Evolutionary conservation across 441 rosid genomes (phyloP).

Genomic region (Pelargonium australe): DNA sequence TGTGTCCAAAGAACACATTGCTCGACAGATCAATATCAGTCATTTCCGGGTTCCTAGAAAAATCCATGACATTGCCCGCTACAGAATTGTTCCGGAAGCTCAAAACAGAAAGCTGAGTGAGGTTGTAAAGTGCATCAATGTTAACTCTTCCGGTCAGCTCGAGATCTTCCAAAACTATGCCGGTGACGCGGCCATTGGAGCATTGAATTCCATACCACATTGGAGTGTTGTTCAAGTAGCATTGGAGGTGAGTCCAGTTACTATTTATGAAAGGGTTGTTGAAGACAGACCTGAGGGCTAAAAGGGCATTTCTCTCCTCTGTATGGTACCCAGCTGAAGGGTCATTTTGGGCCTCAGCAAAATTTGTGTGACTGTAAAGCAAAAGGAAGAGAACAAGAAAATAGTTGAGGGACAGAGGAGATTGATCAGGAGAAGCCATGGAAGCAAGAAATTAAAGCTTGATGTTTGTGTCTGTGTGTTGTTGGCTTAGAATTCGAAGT

Average conservation of each 20-base stretch:
- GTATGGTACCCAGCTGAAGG: conserved; percentile 7
- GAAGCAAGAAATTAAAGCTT: conserved; percentile 3
- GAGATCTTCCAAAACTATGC: conserved; percentile 28
- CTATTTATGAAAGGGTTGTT: conserved; percentile 30
- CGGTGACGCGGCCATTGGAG: conserved; percentile 28
- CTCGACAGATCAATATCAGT: conserved; percentile 30
- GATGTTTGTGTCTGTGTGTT: not conserved
- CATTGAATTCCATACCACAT: conserved; percentile 42
- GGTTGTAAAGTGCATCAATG: conserved; percentile 22
- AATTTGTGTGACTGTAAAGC: not conserved
- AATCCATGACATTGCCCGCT: conserved; percentile 35
- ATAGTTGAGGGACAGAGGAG: conserved; percentile 9
- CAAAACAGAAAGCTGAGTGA: conserved; percentile 30
- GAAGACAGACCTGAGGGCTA: conserved; percentile 32
- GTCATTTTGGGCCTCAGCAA: conserved; percentile 6
- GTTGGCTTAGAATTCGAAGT: not conserved
- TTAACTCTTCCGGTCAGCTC: conserved; percentile 24
- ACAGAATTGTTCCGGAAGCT: conserved; percentile 39
- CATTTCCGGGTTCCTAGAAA: conserved; percentile 32
- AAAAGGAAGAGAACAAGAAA: conserved; percentile 11
- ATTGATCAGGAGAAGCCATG: not conserved
- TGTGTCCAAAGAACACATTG: conserved; percentile 33
- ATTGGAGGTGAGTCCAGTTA: conserved; percentile 43
- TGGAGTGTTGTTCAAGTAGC: conserved; percentile 22
- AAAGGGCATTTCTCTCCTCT: conserved; percentile 34